A percentile compares a stretch with the other conserved stretches of the same genome.
phyloP scores from a whole-genome alignment of 2,329 filamentous ascomycete genomes.

The Neofusicoccum parvum region DNA sequence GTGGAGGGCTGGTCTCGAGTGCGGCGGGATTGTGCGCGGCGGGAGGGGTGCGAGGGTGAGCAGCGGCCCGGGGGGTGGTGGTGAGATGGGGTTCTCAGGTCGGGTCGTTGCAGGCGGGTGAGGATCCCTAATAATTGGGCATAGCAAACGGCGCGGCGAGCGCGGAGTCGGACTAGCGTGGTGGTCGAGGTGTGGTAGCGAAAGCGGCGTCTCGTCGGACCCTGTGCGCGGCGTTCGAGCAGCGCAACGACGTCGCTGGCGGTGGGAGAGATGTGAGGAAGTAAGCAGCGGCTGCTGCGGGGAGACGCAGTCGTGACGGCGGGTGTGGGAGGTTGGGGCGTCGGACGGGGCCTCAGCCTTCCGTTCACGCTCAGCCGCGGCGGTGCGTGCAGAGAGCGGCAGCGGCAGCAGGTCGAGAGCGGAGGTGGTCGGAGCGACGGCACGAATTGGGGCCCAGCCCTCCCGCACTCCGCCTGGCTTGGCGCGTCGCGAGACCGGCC shows the following conservation, averaged over 20 bases:
- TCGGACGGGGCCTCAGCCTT: background rate
- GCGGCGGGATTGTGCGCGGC: background rate
- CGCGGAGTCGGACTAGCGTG: slow-evolving; percentile 1
- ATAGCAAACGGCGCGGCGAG: background rate
- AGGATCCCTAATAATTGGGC: background rate
- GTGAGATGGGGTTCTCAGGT: background rate
- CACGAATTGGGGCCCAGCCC: background rate
- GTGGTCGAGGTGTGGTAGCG: background rate
- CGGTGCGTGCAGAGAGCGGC: background rate
- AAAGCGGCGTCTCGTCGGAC: background rate
- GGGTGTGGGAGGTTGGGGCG: slow-evolving; percentile 5
- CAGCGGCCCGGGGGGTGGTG: background rate
- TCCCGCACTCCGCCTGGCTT: background rate
- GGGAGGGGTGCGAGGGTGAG: background rate
- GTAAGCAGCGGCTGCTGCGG: background rate
- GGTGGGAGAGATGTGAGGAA: background rate
- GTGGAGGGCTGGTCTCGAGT: too few species aligned
- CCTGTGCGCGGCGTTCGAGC: background rate
- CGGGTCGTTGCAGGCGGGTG: background rate
- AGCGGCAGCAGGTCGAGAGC: background rate
- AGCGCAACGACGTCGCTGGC: background rate
- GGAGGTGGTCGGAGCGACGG: background rate
- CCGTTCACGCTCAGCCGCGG: background rate
- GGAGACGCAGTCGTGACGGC: background rate
- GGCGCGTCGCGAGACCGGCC: background rate